Percentiles rank a stretch among this genome's conserved stretches.
Evolutionary conservation across 2,329 filamentous ascomycete species (phyloP).

Genomic region (Pseudogymnoascus sp.): DNA sequence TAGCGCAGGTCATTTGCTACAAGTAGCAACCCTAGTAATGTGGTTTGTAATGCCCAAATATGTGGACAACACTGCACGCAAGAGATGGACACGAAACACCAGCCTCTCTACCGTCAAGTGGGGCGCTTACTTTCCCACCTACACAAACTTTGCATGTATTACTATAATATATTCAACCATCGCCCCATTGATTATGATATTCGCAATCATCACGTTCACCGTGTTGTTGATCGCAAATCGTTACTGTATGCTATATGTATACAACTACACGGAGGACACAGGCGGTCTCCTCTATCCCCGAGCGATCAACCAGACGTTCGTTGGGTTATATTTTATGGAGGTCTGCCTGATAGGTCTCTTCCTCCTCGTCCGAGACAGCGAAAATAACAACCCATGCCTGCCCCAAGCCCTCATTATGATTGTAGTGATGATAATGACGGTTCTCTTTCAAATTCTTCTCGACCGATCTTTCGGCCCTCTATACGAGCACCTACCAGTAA

Average conservation of each 20-base stretch:
- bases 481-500: conserved; percentile 84
- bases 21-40: conserved; percentile 68
- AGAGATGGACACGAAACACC: conserved; percentile 83
- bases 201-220: conserved; percentile 86
- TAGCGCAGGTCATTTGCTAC: conserved; percentile 80
- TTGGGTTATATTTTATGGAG: conserved; percentile 91
- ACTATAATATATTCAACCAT: conserved; percentile 83
- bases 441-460: conserved; percentile 70
- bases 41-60: conserved; percentile 79
- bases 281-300: conserved; percentile 86
- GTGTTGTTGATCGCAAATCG: conserved; percentile 91
- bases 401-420: conserved; percentile 83
- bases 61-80: conserved; percentile 70
- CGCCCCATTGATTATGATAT: conserved; percentile 82
- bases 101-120: conserved; percentile 71
- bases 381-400: conserved; percentile 48
- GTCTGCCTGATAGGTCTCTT: conserved; percentile 84
- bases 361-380: conserved; percentile 60
- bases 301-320: conserved; percentile 93
- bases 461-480: conserved; percentile 80
- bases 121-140: conserved; percentile 92
- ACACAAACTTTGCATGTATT: conserved; percentile 94
- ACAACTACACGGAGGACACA: conserved; percentile 80
- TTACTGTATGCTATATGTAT: conserved; percentile 96
- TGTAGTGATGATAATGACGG: conserved; percentile 61